Evolutionary conservation across 495 filamentous ascomycete species (phyloP), one percentile per base, ranked within the genome.

Genomic region (Penicillium canescens): DNA sequence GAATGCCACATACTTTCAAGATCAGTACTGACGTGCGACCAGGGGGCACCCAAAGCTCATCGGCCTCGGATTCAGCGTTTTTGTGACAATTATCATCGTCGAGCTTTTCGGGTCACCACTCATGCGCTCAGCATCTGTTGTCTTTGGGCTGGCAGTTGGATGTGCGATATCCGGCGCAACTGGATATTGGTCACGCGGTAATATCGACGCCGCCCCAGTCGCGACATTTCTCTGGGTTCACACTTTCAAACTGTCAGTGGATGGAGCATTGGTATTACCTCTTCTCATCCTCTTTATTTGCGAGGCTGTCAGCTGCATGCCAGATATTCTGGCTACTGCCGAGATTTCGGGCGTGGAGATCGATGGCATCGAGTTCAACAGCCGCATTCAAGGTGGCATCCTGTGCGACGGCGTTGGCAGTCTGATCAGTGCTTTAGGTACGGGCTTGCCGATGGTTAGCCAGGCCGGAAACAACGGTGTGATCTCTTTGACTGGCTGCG

Each of bases 151-250:
- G 7, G 78, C 92, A 0, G 79, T 86, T 18, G 89, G 91, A 38
- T 93, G 89, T 68, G 88, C 92, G 60, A 88, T 94, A 50, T 89
- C 88, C 2, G 89, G 78, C 0, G 89, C 87, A 4, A 83, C 79
- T 33, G 88, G 88, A 21, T 94, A 96, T 71, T 94, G 92, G 61
- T 83, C 86, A 49, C 72, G 76, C 9, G 66, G 69, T 16, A 76
- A 79, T 40, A 91, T 94, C 65, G 78, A 87, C 55, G 62, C 73
- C 33, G 63, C 81, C 16, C 88, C 90, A 0, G 86, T 81, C 1
- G 88, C 69, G 0, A 88, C 84, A n/a, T 94, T 95, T 70, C 82
- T 95, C 70, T 95, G 90, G 90, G 86, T 90, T 13, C 78, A 90
- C 41, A 93, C 88, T 0, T 95, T 93, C 75, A 81, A 81, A 52